Base-by-base conservation (phyloP, 768 basidiomycete genomes). In the Collybia nuda region DNA sequence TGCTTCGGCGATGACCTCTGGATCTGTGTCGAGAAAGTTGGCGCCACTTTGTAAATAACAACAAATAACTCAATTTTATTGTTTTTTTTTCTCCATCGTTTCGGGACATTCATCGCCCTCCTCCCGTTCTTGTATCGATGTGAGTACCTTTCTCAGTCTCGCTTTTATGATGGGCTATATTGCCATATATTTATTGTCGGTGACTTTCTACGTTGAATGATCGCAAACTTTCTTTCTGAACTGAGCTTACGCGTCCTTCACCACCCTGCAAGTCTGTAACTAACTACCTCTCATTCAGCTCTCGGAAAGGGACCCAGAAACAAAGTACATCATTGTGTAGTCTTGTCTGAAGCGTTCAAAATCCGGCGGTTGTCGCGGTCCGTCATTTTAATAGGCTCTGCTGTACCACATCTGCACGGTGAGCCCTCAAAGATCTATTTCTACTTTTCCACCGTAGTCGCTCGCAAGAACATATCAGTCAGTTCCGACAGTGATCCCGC, bases 151-250 rank as follows among this genome's bases (percentile, higher is more conserved):
- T 56, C 43, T 40, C 37, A 35, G 41, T 47, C 28, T 38, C 29
- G 7, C 17, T 37, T 44, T 39, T n/a, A 73, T 80, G 83, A 83
- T 84, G 81, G 72, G 70, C 58, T 32, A 56, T 56, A 56, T 59
- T 62, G 67, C 72, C 69, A 56, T 32, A 59, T 77, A 86, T 87
- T 85, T 88, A 85, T 87, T 88, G 84, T 87, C 83, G 69, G 72
- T 82, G 83, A 84, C 67, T 57, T 57, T 65, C 69, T 56, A 55
- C 48, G 50, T 57, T 41, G 45, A 55, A 64, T 84, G 84, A 85
- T 79, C 71, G 66, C 73, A 81, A 69, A 42, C 52, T 60, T 66
- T 66, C 63, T 71, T 58, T 54, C 79, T 84, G 83, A 84, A 48
- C 48, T 53, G 42, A 47, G 35, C 40, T 50, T 50, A 52, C 15